Conservation (phyloP, 2,329 filamentous ascomycete species). For the Fusarium pseudonygamai region DNA sequence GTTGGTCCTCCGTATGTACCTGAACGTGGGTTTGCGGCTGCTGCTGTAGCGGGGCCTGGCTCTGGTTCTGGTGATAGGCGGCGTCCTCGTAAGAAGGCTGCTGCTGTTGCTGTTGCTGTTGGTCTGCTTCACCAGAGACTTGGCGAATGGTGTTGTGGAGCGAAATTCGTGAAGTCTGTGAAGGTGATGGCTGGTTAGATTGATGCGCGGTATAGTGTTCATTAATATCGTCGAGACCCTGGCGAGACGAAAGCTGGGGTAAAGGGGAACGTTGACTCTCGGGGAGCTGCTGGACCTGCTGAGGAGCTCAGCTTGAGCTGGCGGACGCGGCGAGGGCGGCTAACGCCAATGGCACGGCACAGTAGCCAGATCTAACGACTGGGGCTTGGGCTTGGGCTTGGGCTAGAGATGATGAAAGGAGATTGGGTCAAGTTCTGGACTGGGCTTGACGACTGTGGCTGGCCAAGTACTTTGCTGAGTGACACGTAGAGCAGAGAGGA, state of each 20-base stretch:
- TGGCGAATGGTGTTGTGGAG: conserved; percentile 57
- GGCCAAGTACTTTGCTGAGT: conserved; percentile 18
- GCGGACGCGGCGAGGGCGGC: conserved; percentile 3
- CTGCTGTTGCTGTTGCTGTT: conserved; percentile 51
- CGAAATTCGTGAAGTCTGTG: conserved; percentile 52
- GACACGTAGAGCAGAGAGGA: conserved; percentile 12
- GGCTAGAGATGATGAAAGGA: conserved; percentile 34
- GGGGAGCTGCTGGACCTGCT: conserved; percentile 46
- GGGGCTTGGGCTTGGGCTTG: conserved; percentile 40
- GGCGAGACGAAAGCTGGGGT: conserved; percentile 56
- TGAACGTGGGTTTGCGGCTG: conserved; percentile 37
- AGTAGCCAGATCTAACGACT: conserved; percentile 24
- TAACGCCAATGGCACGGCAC: conserved; percentile 33
- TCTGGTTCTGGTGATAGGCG: conserved; percentile 46
- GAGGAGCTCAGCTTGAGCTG: conserved; percentile 35
- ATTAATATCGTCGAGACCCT: conserved; percentile 54
- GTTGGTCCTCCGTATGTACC: conserved; percentile 34
- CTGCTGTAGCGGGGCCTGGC: conserved; percentile 49
- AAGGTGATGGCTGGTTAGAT: conserved; percentile 53
- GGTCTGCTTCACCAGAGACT: conserved; percentile 57
- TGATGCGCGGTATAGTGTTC: conserved; percentile 49
- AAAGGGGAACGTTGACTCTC: conserved; percentile 44
- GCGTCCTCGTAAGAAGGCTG: conserved; percentile 56
- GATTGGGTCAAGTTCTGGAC: conserved; percentile 35
- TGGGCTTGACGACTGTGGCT: conserved; percentile 33